phyloP scores from a whole-genome alignment of 352 stramenopile genomes.

The Phytophthora pluvialis region DNA sequence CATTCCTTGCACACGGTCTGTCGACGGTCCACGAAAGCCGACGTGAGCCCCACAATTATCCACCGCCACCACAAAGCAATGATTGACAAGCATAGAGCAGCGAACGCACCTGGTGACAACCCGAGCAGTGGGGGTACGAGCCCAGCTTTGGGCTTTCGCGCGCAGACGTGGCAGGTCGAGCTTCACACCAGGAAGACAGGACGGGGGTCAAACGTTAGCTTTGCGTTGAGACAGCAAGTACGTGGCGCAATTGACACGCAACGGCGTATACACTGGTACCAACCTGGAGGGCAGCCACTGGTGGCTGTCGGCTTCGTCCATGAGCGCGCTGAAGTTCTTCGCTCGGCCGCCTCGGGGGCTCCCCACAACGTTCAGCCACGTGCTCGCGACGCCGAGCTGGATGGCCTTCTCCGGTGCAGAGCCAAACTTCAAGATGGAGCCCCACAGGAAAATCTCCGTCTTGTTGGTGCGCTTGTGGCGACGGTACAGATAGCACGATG shows the following conservation, averaged over 20 bases:
- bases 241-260: slow-evolving; percentile 25
- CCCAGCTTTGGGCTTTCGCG: slow-evolving; percentile 28
- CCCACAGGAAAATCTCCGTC: slow-evolving; percentile 49
- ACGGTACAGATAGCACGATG: slow-evolving; percentile 51
- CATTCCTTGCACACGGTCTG: slow-evolving; percentile 53
- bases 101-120: slow-evolving; percentile 41
- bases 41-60: background rate
- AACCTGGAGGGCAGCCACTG: slow-evolving; percentile 38
- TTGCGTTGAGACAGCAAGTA: slow-evolving; percentile 18
- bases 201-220: slow-evolving; percentile 22
- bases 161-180: slow-evolving; percentile 44
- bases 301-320: slow-evolving; percentile 37
- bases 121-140: slow-evolving; percentile 36
- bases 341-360: slow-evolving; percentile 28
- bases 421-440: slow-evolving; percentile 44
- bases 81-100: slow-evolving; percentile 1
- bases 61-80: background rate
- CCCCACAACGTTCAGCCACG: slow-evolving; percentile 43
- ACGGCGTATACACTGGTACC: slow-evolving; percentile 8
- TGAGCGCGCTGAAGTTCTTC: slow-evolving; percentile 40
- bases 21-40: background rate
- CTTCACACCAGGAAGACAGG: slow-evolving; percentile 22
- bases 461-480: slow-evolving; percentile 28
- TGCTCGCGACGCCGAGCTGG: slow-evolving; percentile 42
- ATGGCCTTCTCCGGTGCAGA: slow-evolving; percentile 37